Evolutionary conservation across 2,329 filamentous ascomycete genomes (phyloP), one percentile per base, ranked within the genome.

Genomic region (Chaetomium sp.): DNA sequence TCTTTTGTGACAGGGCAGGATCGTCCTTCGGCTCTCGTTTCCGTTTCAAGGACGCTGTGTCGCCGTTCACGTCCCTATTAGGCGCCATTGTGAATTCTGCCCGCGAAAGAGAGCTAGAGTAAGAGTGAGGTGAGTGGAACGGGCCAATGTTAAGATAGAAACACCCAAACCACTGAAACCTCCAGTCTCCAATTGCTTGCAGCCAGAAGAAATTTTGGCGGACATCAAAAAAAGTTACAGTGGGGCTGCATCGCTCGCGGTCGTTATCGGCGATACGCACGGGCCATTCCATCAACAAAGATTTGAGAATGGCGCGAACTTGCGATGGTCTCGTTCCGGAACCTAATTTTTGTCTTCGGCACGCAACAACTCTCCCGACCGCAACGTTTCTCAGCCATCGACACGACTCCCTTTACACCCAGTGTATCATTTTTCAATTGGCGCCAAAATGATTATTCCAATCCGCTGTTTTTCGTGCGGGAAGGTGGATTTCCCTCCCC

Each of bases 381-480:
- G 19, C 19, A 27, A 27, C 19, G 19, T 27, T 27, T 27, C 19
- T 27, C 19, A 27, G 19, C 19, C 19, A 27, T 27, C 19, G 19
- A 27, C 19, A 27, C 19, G 19, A 27, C 19, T 27, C 19, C 19
- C 19, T 27, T 27, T 27, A 27, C 19, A 27, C 19, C 19, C 19
- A 27, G 19, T 27, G 19, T 27, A 27, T 27, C 19, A 27, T 27
- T 27, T 27, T n/a, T 46, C 37, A 32, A 49, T 12, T 38, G 6
- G 40, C 55, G 48, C 33, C 76, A 87, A 75, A 55, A 99, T 99
- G 94, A 99, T 99, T 74, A 97, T 99, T 65, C 94, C 94, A 2
- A 89, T 99, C 63, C 90, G 94, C 65, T 99, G 94, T 77, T 99
- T 99, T 76, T 97, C 94, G 56, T 99, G 94, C 74, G 94, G 94